Base-by-base conservation (phyloP, 805 yeast genomes). In the Schizosaccharomyces octosporus region DNA sequence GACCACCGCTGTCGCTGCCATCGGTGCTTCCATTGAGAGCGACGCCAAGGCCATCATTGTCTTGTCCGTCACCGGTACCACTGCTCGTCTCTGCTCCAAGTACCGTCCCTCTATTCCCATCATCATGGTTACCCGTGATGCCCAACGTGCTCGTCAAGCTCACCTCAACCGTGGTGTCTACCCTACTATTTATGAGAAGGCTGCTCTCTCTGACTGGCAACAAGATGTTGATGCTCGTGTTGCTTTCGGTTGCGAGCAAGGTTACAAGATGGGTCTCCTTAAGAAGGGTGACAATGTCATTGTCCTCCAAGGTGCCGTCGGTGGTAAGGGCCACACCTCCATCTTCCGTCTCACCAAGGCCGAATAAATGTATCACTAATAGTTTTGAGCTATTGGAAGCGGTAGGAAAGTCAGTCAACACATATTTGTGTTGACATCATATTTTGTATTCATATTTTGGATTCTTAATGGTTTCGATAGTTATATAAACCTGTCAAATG, bases 271-370 rank as follows among this genome's bases (percentile, higher is more conserved):
- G 70, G 95, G 95, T 69, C 81, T 93, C 75, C 78, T 93, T 73
- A 75, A 76, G 69, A 83, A 81, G 75, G 95, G 95, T 75, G 96
- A 88, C 74, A 77, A 85, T 64, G 84, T 87, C 69, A 87, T 93
- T 67, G 86, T 95, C 72, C 85, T 93, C 75, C 98, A 93, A 81
- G 98, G 98, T 74, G 93, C 95, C 90, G 86, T 95, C 72, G 85
- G 90, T 74, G 97, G 97, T 78, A 80, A 87, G 67, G 98, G 98
- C 73, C 96, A 93, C 84, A 87, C 98, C 72, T 93, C 93, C 85
- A 93, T 98, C 66, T 81, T 93, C 75, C 90, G 97, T 80, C 55
- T 48, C 29, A 48, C 55, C 55, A 24, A 19, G 24, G 55, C 55
- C 55, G 24, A 48, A 24, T n/a, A 19, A 24, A 43, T 19, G 21